Base-by-base conservation (phyloP, 768 basidiomycete genomes). In the Tricholoma saponaceum region DNA sequence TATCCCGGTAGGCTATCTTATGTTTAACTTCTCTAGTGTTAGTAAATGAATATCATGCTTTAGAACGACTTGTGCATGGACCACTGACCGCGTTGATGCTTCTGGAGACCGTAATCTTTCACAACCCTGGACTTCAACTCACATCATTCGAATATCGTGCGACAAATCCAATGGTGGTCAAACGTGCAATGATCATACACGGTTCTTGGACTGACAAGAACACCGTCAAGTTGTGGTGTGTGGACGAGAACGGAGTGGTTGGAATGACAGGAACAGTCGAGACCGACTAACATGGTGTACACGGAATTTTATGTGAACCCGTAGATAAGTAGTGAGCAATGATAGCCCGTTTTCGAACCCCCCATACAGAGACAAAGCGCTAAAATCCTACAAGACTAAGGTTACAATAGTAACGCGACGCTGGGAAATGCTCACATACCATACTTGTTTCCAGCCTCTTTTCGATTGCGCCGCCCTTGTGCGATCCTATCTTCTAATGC, bases 371-470 rank as follows among this genome's bases (percentile, higher is more conserved):
- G 30, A 23, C 37, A 53, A 14, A 37, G 16, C 6, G 20, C 39
- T 54, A 54, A n/a, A 54, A 54, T 6, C 53, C 53, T 54, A 25
- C n/a, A 25, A 49, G 2, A 28, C 13, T 4, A 18, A 5, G 28
- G 23, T 46, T 35, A 50, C 2, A 14, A 13, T 8, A 9, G 10
- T 18, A 46, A 20, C 18, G 9, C 16, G 18, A 41, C 5, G 20
- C 25, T 35, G 7, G 26, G 4, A 49, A 25, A 35, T 32, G 41
- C 44, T 12, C 13, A 73, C 80, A 58, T 64, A 87, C 92, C 92
- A 64, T 95, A 94, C 79, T 94, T 95, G 72, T 91, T 93, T 9
- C 92, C 92, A 0, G 92, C 91, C 66, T 92, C 90, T 69, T 94
- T 94, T 60, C 91, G 79, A 65, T 94, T 94, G 59, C 89, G 77